Percentiles rank a stretch among this genome's conserved stretches.
These are phyloP conservation scores for Diaporthe velutina DNA, from an alignment of 2,329 filamentous ascomycete genomes.

Conservation along the genomic window DNA sequence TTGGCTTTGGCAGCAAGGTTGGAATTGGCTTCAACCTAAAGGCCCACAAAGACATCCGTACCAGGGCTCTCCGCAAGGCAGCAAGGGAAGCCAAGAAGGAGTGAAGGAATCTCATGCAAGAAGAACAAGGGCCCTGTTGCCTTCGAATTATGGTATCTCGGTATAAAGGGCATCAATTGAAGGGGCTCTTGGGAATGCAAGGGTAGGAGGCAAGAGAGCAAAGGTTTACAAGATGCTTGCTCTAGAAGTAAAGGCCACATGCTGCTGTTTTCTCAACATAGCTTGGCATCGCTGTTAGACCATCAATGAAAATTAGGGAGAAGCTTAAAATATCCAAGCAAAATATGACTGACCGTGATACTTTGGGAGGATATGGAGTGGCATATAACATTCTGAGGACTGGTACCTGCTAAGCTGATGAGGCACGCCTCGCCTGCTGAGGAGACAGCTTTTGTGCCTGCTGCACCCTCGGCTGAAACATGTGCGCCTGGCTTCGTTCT, in stretches of 20 bases:
- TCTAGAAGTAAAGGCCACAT: neutral
- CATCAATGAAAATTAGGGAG: neutral
- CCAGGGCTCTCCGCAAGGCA: slow-evolving; percentile 84
- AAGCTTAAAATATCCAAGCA: neutral
- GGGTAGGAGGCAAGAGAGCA: neutral
- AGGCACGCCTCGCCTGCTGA: neutral
- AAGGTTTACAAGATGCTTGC: neutral
- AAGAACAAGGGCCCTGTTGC: neutral
- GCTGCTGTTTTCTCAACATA: neutral
- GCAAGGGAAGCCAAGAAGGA: slow-evolving; percentile 83
- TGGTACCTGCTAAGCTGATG: neutral
- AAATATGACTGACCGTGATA: neutral
- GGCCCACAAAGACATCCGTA: slow-evolving; percentile 88
- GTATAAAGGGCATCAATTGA: neutral
- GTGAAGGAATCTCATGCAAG: neutral
- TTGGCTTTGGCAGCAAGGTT: slow-evolving; percentile 62
- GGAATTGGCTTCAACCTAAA: slow-evolving; percentile 65
- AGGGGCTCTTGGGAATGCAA: slow-evolving; percentile 4
- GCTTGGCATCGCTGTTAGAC: neutral
- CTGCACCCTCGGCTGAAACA: slow-evolving; percentile 1
- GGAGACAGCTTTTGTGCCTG: neutral
- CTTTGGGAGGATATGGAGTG: neutral
- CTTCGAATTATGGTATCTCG: neutral
- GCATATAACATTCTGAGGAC: no score
- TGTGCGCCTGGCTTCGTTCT: neutral